Base-by-base conservation (phyloP, 139 green algal species). In the Chlamydomonas sphaeroides region DNA sequence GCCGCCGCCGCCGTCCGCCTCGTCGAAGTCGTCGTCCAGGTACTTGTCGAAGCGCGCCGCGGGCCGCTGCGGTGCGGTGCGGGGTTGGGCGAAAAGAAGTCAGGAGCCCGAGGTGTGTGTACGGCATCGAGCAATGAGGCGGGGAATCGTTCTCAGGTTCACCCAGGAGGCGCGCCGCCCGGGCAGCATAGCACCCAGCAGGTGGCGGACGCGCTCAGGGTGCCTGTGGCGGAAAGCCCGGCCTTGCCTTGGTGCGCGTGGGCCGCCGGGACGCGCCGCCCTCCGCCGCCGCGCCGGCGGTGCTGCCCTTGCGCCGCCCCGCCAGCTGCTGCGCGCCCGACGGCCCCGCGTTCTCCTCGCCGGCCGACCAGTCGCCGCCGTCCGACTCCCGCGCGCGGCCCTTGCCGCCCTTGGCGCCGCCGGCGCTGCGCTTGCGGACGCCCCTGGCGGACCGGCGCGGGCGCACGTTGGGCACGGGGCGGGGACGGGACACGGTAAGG, bases 381-480 rank as follows among this genome's bases (percentile, higher is more conserved):
- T 80, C 48, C 32, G 63, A 53, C 32, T 65, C 15, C 49, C 17
- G 73, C 53, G 39, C 73, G n/a, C n/a, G 67, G 61, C 38, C 36
- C 33, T 48, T 65, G 57, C 51, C 71, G 48, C 20, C 48, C 45
- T 63, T 57, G 39, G 42, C n/a, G n/a, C n/a, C n/a, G n/a, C n/a
- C n/a, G n/a, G n/a, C 65, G 72, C 53, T 83, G 14, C 59, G 65
- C 72, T 79, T 79, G 53, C 71, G 72, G 1, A 38, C 72, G 72
- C 78, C 65, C 36, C 30, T 57, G 70, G 39, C n/a, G n/a, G n/a
- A n/a, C n/a, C n/a, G n/a, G n/a, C n/a, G n/a, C n/a, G n/a, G n/a
- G n/a, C n/a, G n/a, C n/a, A n/a, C n/a, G n/a, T n/a, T n/a, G n/a
- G n/a, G n/a, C n/a, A n/a, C n/a, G n/a, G n/a, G n/a, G n/a, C n/a